A percentile compares a stretch with the other conserved stretches of the same genome.
phyloP scores from a whole-genome alignment of 2,329 filamentous ascomycete genomes.

The Beauveria australis region DNA sequence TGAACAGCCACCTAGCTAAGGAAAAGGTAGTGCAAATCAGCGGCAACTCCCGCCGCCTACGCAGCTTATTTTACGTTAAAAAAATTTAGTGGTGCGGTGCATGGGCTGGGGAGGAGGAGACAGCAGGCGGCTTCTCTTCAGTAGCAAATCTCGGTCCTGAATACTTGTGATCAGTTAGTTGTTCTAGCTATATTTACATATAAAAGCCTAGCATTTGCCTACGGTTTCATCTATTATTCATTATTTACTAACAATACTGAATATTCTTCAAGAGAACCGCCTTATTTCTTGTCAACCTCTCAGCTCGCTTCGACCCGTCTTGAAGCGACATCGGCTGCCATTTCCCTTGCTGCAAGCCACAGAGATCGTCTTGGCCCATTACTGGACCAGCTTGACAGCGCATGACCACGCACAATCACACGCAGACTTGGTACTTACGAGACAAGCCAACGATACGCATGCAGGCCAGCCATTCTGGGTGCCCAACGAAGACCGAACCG shows the following conservation, averaged over 20 bases:
- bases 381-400: background rate
- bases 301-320: background rate
- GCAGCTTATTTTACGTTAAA: background rate
- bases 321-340: too few species aligned
- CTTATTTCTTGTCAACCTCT: background rate
- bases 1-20: background rate
- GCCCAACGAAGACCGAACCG: conserved; percentile 1
- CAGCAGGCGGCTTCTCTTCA: background rate
- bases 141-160: too few species aligned
- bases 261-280: background rate
- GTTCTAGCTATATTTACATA: too few species aligned
- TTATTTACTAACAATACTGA: background rate
- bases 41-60: conserved; percentile 1
- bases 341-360: background rate
- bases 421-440: background rate
- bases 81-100: background rate
- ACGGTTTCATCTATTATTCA: background rate
- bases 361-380: too few species aligned
- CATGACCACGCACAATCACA: background rate
- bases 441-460: background rate
- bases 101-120: background rate
- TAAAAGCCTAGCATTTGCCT: too few species aligned
- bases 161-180: too few species aligned
- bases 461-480: background rate
- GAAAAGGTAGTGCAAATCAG: background rate